Base-by-base conservation (phyloP, 495 filamentous ascomycete species). In the Apodospora peruviana region DNA sequence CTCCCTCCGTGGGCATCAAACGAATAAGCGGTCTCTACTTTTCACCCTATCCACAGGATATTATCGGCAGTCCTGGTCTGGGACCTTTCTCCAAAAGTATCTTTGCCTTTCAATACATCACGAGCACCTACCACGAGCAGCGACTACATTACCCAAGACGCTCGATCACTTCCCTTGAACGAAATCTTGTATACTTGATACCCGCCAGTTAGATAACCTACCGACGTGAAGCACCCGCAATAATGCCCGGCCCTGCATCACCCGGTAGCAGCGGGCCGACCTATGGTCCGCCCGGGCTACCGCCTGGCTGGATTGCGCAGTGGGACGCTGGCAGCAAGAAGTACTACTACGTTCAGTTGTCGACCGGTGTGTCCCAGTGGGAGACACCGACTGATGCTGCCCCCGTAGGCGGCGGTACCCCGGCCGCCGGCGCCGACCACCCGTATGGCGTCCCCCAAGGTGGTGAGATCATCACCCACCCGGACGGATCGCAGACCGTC, bases 281-380 rank as follows among this genome's bases (percentile, higher is more conserved):
- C 20, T 84, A 78, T 53, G 78, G 82, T 47, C 85, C 84, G 45
- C 85, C 85, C 24, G 75, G 69, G 43, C 74, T 88, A 19, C 85
- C 85, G 14, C 69, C 80, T n/a, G 85, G 85, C 52, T 89, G 85
- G 85, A 86, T 90, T 51, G 84, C 87, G 17, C 87, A 91, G 65
- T 90, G 87, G 86, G 87, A 91, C 61, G 83, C 80, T 41, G 61
- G 73, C 38, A 81, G 76, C 43, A 78, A 80, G 38, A 82, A 85
- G 60, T 91, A 90, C 67, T 91, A 91, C 63, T 91, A 77, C 59
- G 87, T 91, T 24, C 84, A 90, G 55, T 72, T 87, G 32, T 77
- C 83, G 36, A 90, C 85, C 2, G 86, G 85, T 19, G 71, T 81
- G 21, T 87, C 83, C 38, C 85, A 86, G 65, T 91, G 87, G 87